Evolutionary conservation across 164 flowering plant species (phyloP), one percentile per base, ranked within the genome.

Genomic region (Sextonia rubra): DNA sequence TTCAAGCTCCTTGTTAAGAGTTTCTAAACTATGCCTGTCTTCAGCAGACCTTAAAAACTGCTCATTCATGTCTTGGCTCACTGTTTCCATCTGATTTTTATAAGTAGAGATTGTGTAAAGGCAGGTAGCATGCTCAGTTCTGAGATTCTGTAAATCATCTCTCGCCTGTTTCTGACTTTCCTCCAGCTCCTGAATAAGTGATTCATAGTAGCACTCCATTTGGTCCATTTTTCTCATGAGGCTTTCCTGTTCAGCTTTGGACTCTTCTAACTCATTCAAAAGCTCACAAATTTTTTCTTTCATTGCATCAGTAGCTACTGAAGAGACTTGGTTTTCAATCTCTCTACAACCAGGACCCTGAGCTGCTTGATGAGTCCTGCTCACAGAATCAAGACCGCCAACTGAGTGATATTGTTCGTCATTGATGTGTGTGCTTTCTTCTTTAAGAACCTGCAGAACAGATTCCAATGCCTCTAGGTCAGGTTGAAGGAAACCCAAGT

Each of bases 131-230:
- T 96, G 97, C 81, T 93, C 97, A 76, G 80, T 85, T 80, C 89
- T 89, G 69, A 96, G 85, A 78, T 74, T 85, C 78, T 93, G 94
- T 83, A 91, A 78, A 81, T 96, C 99, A 70, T 77, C 95, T 60
- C 89, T 79, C 88, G 92, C 77, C 76, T 82, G 92, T 83, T 91
- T 90, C 78, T 91, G 99, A 83, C 84, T 93, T 83, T 89, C 97
- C 83, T 93, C 99, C n/a, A 93, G 89, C 80, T 91, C 97, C 66
- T 90, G 97, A 72, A 93, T 71, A 63, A 96, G 92, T 64, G 92
- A 85, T 86, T 96, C 97, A 80, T 93, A 96, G 80, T 91, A 93
- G 80, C 92, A 86, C 78, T 96, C 99, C 98, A 92, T 93, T 87
- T 93, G 88, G 75, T 85, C 87, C 95, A 90, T 88, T 82, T 93